Base-by-base conservation (phyloP, 2,329 filamentous ascomycete genomes). In the Trichoderma koningiopsis region DNA sequence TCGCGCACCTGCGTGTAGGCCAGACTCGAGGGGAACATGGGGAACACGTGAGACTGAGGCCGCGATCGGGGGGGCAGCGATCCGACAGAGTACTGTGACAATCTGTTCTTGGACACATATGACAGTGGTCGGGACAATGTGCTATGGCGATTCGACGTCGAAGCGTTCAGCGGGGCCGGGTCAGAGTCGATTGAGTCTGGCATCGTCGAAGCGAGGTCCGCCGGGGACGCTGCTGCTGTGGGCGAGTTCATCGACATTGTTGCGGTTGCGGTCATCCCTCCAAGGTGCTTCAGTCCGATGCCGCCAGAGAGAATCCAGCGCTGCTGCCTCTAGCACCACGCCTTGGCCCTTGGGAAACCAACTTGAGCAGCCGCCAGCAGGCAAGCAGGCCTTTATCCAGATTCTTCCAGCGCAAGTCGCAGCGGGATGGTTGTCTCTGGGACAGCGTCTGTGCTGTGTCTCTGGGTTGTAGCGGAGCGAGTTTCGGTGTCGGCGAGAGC, bases 1-100 rank as follows among this genome's bases (percentile, higher is more conserved):
- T 99, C 96, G 76, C 96, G 91, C 73, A 99, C 94, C 56, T 93
- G 85, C n/a, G 94, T 90, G 79, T 97, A 97, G 7, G 92, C 81
- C 22, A 97, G 87, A 77, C 90, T 97, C 70, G 94, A 96, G 75
- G 93, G 91, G 80, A 93, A 96, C 75, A 91, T 84, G 19, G 93
- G 92, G 76, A 96, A 95, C 72, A 92, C 86, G 76, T 92, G 88
- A n/a, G 93, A 97, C 68, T 86, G 86, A 24, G 94, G 93, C 71
- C 93, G 89, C 72, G 94, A 97, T 71, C 90, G 88, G 71, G 87
- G 86, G 62, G 86, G 86, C 70, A 84, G 85, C 19, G 92, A 94
- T 70, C 88, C 83, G 75, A 67, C 58, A 40, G 92, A 96, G 82
- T 94, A 95, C 76, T 93, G 92, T 72, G 94, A 97, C 75, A 96